Conservation (phyloP, 2,329 filamentous ascomycete species). For the Cladosporium sp. region DNA sequence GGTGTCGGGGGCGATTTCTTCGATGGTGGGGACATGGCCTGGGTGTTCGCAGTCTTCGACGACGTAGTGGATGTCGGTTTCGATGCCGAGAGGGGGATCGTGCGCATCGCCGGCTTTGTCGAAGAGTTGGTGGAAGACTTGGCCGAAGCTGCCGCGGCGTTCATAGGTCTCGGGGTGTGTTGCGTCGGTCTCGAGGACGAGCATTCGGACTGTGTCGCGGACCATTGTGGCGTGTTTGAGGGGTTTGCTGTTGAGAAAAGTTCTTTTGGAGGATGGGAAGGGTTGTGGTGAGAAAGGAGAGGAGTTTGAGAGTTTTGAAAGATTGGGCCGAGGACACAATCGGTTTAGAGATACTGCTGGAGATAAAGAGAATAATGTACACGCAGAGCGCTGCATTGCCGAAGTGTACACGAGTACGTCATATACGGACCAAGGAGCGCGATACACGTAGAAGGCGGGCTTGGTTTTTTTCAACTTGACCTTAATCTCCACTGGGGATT, state of each 20-base stretch:
- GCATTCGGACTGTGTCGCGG: slow-evolving; percentile 37
- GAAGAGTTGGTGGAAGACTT: slow-evolving; percentile 51
- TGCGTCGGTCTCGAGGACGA: slow-evolving; percentile 57
- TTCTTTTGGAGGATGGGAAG: background rate
- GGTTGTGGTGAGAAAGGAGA: background rate
- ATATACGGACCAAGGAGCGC: background rate
- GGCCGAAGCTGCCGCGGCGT: slow-evolving; percentile 50
- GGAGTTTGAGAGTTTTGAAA: background rate
- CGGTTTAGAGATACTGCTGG: background rate
- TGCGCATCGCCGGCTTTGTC: slow-evolving; percentile 48
- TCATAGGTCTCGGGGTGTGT: slow-evolving; percentile 49
- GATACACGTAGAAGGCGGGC: background rate
- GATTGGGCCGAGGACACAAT: background rate
- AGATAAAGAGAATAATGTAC: background rate
- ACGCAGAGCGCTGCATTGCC: slow-evolving; percentile 1
- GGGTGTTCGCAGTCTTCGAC: slow-evolving; percentile 41
- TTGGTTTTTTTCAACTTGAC: background rate
- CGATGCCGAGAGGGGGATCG: slow-evolving; percentile 50
- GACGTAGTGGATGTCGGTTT: slow-evolving; percentile 52
- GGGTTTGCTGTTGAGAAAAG: background rate
- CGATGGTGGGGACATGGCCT: slow-evolving; percentile 43
- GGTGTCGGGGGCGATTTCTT: slow-evolving; percentile 44
- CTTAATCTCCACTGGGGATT: too few species aligned
- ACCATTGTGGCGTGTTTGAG: background rate
- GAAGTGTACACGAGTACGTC: slow-evolving; percentile 1